Conservation (phyloP, 2,329 filamentous ascomycete species). For the Cordyceps cicadae region DNA sequence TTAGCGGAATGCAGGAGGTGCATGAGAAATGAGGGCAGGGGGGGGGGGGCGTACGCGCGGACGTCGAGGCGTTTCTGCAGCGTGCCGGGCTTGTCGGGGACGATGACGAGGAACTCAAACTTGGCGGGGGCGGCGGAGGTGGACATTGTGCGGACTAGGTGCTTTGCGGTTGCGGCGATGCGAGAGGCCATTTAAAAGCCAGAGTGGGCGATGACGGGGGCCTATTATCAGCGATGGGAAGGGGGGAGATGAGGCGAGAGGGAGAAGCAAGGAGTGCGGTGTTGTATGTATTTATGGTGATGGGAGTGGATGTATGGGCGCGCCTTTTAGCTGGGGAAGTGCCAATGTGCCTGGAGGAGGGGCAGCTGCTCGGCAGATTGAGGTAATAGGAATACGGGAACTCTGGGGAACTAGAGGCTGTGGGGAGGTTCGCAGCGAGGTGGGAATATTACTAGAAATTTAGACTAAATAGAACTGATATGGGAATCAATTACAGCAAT, state of each 20-base stretch:
- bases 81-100: slow-evolving; percentile 57
- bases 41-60: slow-evolving; percentile 34
- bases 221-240: neutral
- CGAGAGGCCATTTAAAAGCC: slow-evolving; percentile 3
- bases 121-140: slow-evolving; percentile 25
- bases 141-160: slow-evolving; percentile 21
- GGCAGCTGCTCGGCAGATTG: neutral
- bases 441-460: too few species aligned
- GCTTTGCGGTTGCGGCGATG: slow-evolving; percentile 6
- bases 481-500: too few species aligned
- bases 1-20: neutral
- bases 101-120: slow-evolving; percentile 59
- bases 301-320: neutral
- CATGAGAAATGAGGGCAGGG: neutral
- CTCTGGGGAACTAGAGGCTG: neutral
- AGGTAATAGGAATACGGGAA: neutral
- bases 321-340: neutral
- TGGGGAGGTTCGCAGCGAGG: too few species aligned
- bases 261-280: neutral
- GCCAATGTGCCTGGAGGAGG: neutral
- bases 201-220: neutral
- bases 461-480: too few species aligned
- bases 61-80: slow-evolving; percentile 54
- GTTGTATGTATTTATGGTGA: neutral
- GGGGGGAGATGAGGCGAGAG: neutral